Evolutionary conservation across 1,139 yeast species (phyloP), one percentile per base, ranked within the genome.

Genomic region (Geotrichum siamense): DNA sequence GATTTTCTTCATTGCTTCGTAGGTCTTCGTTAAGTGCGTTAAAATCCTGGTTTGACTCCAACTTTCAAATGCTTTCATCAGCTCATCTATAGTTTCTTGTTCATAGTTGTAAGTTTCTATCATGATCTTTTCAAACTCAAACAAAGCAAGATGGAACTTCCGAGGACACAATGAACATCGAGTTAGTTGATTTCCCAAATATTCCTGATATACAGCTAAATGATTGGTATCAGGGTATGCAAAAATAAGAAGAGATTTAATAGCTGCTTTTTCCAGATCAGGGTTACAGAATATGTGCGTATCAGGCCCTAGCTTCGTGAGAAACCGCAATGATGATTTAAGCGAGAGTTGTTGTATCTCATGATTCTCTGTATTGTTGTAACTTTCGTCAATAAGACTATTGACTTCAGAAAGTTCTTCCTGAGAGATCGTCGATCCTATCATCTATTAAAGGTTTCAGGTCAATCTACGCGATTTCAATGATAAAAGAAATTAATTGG

Each of bases 21-120:
- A 39, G n/a, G 49, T 48, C 1, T 52, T 42, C 5, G 27, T 35
- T 16, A 56, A 47, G 10, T 45, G 39, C 19, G 34, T 37, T 3
- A 41, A 34, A 6, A 56, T 38, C 10, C 60, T 54, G 2, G 32
- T 44, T 13, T 40, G 43, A 39, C 54, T 59, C 56, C 57, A 54
- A 5, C 29, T 41, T 16, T 45, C 44, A 15, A 56, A 44, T 5
- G 44, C 27, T 8, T 39, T 29, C 43, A 56, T 44, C 28, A 52
- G 54, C 25, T 49, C 54, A 22, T 50, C 51, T 2, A 53, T 49
- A 13, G 48, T 50, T 5, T 47, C 51, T 6, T 42, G 44, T 6
- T 52, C 55, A 34, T 50, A 49, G 12, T 48, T 48, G 35, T 33
- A 41, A 5, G 46, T 39, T 15, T 47, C 47, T 5, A 35, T 26